These are phyloP conservation scores for Citrus reticulata DNA, from an alignment of 345 rosid species.

Conservation along the genomic window DNA sequence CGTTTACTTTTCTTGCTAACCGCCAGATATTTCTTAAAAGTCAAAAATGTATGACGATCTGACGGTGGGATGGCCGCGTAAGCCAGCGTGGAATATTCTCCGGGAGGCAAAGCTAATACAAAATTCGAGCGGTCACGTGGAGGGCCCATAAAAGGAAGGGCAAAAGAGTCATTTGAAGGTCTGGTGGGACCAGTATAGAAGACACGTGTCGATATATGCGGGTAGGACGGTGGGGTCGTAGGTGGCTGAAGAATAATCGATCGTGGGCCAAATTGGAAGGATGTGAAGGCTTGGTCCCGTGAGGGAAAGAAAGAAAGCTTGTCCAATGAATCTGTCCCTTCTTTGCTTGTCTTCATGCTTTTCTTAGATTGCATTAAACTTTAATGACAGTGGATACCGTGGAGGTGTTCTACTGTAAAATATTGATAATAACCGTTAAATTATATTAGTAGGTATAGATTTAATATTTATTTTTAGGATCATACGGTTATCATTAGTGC, in stretches of 20 bases:
- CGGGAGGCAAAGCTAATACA: conserved; percentile 9
- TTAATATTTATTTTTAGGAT: too few species aligned
- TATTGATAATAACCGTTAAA: fast-evolving
- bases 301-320: not conserved
- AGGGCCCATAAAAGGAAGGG: conserved; percentile 8
- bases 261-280: not conserved
- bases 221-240: not conserved
- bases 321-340: conserved; percentile 17
- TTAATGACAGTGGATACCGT: too few species aligned
- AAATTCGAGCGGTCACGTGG: conserved; percentile 37
- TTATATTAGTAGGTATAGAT: fast-evolving
- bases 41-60: not conserved
- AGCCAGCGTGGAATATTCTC: conserved; percentile 44
- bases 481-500: too few species aligned
- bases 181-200: not conserved
- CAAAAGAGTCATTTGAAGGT: too few species aligned
- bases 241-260: conserved; percentile 14
- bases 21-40: not conserved
- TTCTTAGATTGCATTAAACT: not conserved
- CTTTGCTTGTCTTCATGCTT: not conserved
- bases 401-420: fast-evolving
- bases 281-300: not conserved
- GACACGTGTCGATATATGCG: conserved; percentile 8
- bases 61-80: not conserved
- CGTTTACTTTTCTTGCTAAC: not conserved